Conservation (phyloP, 2,329 filamentous ascomycete species). For the Pseudocercospora pini-densiflorae region DNA sequence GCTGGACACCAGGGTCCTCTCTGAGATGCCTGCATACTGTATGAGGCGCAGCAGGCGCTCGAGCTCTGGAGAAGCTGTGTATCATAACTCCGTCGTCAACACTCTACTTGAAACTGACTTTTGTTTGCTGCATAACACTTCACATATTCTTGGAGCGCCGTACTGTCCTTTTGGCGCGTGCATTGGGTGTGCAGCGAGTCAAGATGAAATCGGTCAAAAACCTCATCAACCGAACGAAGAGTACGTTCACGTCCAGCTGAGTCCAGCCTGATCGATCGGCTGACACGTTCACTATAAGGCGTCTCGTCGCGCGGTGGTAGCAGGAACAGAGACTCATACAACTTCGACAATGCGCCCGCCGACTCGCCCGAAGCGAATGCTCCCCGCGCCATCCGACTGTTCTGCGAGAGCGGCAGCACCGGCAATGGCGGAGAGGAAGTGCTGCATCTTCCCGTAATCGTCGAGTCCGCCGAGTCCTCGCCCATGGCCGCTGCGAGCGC, state of each 20-base stretch:
- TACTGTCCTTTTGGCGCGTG: background rate
- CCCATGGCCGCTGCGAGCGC: constrained; percentile 82
- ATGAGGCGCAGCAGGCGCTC: background rate
- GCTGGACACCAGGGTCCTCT: background rate
- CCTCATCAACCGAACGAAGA: constrained; percentile 26
- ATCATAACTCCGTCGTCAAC: background rate
- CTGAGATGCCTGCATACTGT: background rate
- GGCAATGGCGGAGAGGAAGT: constrained; percentile 78
- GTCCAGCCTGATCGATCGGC: background rate
- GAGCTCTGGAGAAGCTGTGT: background rate
- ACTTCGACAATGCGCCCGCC: constrained; percentile 29
- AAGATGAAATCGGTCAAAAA: constrained; percentile 26
- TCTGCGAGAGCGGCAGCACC: constrained; percentile 72
- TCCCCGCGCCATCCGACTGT: constrained; percentile 69
- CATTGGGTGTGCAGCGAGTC: background rate
- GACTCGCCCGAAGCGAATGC: constrained; percentile 71
- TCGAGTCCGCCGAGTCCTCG: constrained; percentile 92
- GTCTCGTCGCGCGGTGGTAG: constrained; percentile 8
- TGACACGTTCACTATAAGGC: background rate
- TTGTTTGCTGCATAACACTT: background rate
- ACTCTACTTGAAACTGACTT: background rate
- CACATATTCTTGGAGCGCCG: too few species aligned
- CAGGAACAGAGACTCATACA: constrained; percentile 12
- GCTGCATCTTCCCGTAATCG: constrained; percentile 87
- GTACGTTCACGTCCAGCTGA: constrained; percentile 13